phyloP scores from a whole-genome alignment of 2,329 filamentous ascomycete species.

The Coniella vitis region DNA sequence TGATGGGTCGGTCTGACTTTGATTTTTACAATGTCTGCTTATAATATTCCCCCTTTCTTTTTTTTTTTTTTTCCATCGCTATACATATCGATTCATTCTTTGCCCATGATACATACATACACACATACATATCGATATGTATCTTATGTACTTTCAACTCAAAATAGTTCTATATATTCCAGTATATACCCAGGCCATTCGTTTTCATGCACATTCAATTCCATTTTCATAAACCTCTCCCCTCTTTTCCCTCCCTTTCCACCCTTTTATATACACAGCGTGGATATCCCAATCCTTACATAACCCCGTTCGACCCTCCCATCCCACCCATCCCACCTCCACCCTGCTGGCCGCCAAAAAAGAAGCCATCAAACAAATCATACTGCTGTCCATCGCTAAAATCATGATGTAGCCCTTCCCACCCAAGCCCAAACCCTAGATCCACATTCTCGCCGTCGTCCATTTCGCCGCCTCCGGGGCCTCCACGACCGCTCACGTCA shows the following conservation, averaged over 20 bases:
- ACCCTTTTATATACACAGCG: no score
- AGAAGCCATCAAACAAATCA: constrained; percentile 67
- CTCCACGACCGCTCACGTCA: constrained; percentile 25
- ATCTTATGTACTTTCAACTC: no score
- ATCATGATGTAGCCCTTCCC: constrained; percentile 57
- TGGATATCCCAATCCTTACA: no score
- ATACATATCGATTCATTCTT: background rate
- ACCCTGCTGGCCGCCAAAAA: constrained; percentile 54
- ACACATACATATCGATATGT: background rate
- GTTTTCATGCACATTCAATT: no score
- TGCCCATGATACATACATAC: background rate
- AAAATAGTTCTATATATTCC: no score
- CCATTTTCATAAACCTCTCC: no score
- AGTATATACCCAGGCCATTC: no score
- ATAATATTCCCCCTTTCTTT: no score
- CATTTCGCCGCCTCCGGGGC: constrained; percentile 16
- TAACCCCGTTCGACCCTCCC: constrained; percentile 21
- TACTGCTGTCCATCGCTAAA: constrained; percentile 53
- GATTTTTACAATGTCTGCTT: no score
- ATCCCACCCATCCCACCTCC: constrained; percentile 25
- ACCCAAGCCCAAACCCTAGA: constrained; percentile 60
- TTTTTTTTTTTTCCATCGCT: background rate
- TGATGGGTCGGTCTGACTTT: no score
- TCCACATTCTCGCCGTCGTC: constrained; percentile 28
- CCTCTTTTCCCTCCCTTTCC: no score